Evolutionary conservation across 2,329 filamentous ascomycete genomes (phyloP), one percentile per base, ranked within the genome.

Genomic region (Cercospora sp.): DNA sequence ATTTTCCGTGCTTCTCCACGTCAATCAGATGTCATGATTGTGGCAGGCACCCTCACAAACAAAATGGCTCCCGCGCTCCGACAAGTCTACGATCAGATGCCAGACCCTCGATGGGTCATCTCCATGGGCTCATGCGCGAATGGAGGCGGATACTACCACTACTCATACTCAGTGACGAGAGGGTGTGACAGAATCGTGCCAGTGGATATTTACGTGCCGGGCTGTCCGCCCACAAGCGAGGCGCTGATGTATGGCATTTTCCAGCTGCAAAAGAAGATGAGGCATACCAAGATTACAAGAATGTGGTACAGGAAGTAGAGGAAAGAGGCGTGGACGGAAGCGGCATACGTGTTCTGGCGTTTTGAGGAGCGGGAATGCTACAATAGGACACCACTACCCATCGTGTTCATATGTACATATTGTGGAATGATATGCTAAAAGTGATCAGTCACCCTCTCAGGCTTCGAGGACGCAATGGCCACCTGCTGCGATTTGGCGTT

Each of bases 81-180:
- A 78, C 91, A 94, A 81, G 90, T 95, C 68, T 97, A 96, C 83
- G 93, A 97, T 80, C 93, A 96, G 83, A 96, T 96, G 92, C 92
- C 92, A 40, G 92, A 96, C 36, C 92, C 92, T 18, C 87, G 90
- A 76, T 96, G 92, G 92, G 92, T 93, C 33, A 86, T 90, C 76
- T 90, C 87, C 74, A 93, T 94, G 91, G 91, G 91, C n/a, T 90
- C 87, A 75, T 94, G 91, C 79, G 91, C 91, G 70, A 93, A 94
- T 79, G 91, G 91, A 57, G 91, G 91, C 66, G 91, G 91, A 59
- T 93, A 94, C 83, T 93, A 93, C 79, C 91, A 93, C 81, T 93
- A 93, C 82, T 90, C 87, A 79, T 94, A 94, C 82, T 88, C 85
- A 73, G 91, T 93, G 51, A 88, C 90, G 55, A 85, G 91, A 65